These are phyloP conservation scores for Perkinsus chesapeaki DNA, from an alignment of 169 alveolate species.

Conservation along the genomic window DNA sequence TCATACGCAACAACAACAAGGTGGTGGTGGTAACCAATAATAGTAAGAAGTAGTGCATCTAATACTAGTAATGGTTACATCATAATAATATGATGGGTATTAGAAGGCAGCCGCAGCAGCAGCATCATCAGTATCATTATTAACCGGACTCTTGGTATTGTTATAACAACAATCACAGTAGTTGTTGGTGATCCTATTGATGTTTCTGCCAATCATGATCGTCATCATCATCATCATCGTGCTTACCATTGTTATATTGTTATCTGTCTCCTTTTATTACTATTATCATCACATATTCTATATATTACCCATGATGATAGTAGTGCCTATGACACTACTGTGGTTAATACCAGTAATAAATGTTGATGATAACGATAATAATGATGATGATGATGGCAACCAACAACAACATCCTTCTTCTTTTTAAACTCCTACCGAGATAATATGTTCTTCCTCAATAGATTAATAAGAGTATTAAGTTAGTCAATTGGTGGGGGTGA, in stretches of 20 bases:
- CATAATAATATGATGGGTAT: not conserved
- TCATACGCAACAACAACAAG: not conserved
- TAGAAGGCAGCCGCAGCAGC: not conserved
- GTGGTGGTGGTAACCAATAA: not conserved
- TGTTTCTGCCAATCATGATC: no score
- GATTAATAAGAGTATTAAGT: not conserved
- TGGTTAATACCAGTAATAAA: no score
- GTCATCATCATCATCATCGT: no score
- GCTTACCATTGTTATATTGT: no score
- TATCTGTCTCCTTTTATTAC: no score
- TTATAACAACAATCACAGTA: not conserved
- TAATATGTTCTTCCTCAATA: not conserved
- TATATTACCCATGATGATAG: no score
- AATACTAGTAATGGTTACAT: not conserved
- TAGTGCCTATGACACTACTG: no score
- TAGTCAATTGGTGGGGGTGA: no score
- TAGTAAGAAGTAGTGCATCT: not conserved
- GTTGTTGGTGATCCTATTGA: not conserved
- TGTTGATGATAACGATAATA: no score
- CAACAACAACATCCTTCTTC: not conserved
- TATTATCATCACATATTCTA: no score
- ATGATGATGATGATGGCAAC: no score
- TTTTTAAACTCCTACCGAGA: not conserved
- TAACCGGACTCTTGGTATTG: not conserved
- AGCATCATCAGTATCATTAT: not conserved